Percentiles rank a stretch among this genome's conserved stretches.
phyloP scores from a whole-genome alignment of 2,329 filamentous ascomycete genomes.

The Lachnellula hyalina region DNA sequence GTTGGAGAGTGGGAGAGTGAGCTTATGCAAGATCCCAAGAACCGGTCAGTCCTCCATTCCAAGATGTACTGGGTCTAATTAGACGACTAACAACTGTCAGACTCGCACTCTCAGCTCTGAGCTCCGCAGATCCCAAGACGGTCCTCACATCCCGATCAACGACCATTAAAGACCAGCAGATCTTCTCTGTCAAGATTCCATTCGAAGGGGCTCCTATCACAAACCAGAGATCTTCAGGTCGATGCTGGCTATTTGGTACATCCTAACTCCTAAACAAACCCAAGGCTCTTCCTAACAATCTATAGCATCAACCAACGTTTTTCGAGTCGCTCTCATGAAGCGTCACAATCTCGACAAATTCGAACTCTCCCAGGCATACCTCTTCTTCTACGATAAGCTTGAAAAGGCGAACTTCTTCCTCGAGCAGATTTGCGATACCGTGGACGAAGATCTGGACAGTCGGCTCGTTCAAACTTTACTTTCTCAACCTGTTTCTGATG shows the following conservation, averaged over 20 bases:
- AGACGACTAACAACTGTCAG: constrained; percentile 36
- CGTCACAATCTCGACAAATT: constrained; percentile 72
- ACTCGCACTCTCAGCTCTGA: constrained; percentile 70
- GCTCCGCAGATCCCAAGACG: constrained; percentile 58
- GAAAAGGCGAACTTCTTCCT: constrained; percentile 90
- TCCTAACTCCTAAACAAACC: neutral
- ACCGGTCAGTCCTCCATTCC: constrained; percentile 43
- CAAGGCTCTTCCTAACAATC: no score
- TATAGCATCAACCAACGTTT: constrained; percentile 76
- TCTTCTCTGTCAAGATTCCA: constrained; percentile 79
- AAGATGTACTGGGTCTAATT: neutral
- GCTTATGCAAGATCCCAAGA: constrained; percentile 60
- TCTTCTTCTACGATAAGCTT: constrained; percentile 93
- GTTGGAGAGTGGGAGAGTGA: constrained; percentile 56
- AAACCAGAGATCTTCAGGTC: constrained; percentile 73
- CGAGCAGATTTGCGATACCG: constrained; percentile 74
- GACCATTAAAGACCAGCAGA: constrained; percentile 64
- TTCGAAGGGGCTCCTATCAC: constrained; percentile 79
- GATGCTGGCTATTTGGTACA: constrained; percentile 77
- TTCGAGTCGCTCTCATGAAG: constrained; percentile 83
- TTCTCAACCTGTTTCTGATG: constrained; percentile 65
- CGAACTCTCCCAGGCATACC: constrained; percentile 80
- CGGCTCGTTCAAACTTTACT: constrained; percentile 68
- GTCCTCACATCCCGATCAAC: constrained; percentile 61
- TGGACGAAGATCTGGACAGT: constrained; percentile 63